Evolutionary conservation across 768 basidiomycete genomes (phyloP), one percentile per base, ranked within the genome.

Genomic region (Roridomyces roridus): DNA sequence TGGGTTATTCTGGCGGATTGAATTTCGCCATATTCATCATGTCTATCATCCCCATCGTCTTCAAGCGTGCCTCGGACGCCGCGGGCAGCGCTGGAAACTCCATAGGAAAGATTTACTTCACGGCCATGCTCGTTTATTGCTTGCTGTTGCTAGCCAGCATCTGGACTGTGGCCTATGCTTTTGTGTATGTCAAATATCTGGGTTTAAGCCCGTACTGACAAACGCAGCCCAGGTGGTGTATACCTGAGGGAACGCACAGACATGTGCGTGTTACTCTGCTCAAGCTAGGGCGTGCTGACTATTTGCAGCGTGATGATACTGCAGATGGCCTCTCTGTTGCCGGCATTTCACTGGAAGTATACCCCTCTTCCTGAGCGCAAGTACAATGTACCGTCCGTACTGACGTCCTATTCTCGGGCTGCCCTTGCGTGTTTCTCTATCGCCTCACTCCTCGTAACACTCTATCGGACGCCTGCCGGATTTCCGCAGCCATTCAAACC

Each of bases 111-210:
- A 83, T 82, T 5, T 83, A 81, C 60, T 84, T 82, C 41, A 72
- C 73, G 2, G 85, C 85, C 15, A 82, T 89, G 74, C 68, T 85
- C 20, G 73, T 87, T 3, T 87, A 86, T 49, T 79, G 83, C 49
- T 40, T 92, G 29, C 75, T 92, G 42, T 80, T 83, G 46, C 78
- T 94, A 21, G 81, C 86, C 25, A 87, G 85, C 52, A 84, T 91
- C 15, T 91, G 92, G 76, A 94, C 92, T 0, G 91, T 91, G 50
- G 93, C 93, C 0, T 94, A 96, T 72, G 92, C 93, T 2, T 96
- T 94, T 63, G 91, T 96, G 59, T 60, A 39, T 21, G 59, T 55
- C 6, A 21, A 12, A n/a, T n/a, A n/a, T n/a, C n/a, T n/a, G n/a
- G n/a, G n/a, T n/a, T n/a, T n/a, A n/a, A 4, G 39, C 39, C 11